Percentiles rank a stretch among this genome's conserved stretches.
These are phyloP conservation scores for Colletotrichum tropicale DNA, from an alignment of 2,329 filamentous ascomycete genomes.

Conservation along the genomic window DNA sequence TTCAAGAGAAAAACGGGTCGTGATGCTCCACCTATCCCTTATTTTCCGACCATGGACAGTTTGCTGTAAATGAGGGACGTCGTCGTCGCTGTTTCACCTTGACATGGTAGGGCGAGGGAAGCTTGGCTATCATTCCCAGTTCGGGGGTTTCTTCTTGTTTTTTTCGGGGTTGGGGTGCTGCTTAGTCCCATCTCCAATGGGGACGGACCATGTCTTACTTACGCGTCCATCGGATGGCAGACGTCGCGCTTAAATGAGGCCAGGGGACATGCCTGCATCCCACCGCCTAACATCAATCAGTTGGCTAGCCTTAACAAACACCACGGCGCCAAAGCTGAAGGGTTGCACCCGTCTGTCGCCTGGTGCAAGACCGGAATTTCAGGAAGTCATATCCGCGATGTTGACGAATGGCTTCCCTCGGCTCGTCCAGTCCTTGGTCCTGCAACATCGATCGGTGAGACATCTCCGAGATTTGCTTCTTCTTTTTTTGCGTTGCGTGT, in stretches of 20 bases:
- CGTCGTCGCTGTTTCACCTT: constrained; percentile 10
- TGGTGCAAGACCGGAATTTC: background rate
- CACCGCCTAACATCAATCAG: background rate
- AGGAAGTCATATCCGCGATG: background rate
- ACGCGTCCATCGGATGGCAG: constrained; percentile 6
- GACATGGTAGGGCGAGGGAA: background rate
- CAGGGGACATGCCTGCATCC: constrained; percentile 10
- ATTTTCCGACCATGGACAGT: constrained; percentile 6
- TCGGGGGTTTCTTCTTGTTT: background rate
- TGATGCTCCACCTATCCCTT: background rate
- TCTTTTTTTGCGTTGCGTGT: background rate
- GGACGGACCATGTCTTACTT: constrained; percentile 4
- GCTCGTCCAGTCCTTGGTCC: background rate
- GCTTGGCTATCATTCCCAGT: background rate
- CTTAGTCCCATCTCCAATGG: background rate
- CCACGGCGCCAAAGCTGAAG: background rate
- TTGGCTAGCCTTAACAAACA: background rate
- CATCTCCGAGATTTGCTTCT: background rate
- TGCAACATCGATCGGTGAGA: background rate
- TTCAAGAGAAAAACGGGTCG: constrained; percentile 4
- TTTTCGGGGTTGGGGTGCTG: background rate
- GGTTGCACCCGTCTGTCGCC: background rate
- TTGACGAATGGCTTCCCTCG: background rate
- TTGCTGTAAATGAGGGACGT: constrained; percentile 3
- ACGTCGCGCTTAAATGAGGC: constrained; percentile 13